A percentile compares a stretch with the other conserved stretches of the same genome.
Conservation (phyloP, 2,329 filamentous ascomycete species). For the Ceratocystis alfenasii region DNA sequence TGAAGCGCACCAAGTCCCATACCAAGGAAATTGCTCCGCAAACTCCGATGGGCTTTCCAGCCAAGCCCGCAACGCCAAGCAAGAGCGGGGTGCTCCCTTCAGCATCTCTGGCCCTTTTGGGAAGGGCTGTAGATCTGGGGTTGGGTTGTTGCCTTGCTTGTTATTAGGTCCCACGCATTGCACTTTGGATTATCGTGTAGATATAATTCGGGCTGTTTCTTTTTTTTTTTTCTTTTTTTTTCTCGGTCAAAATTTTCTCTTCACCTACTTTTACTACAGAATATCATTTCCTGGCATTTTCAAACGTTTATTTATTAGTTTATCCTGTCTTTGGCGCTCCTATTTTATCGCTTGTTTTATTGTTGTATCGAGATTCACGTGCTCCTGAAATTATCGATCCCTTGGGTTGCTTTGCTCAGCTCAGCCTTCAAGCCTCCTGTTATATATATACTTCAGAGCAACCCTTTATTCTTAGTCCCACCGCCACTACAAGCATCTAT, state of each 20-base stretch:
- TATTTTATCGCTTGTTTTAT: neutral
- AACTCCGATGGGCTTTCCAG: neutral
- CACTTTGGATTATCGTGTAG: neutral
- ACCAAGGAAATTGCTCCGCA: neutral
- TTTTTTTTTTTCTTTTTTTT: neutral
- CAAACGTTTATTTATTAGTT: neutral
- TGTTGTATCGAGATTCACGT: neutral
- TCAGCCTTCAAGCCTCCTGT: neutral
- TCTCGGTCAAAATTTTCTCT: neutral
- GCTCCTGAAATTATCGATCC: neutral
- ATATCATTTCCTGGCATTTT: neutral
- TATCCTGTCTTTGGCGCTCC: neutral
- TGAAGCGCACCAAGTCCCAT: neutral
- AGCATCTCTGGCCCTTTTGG: neutral
- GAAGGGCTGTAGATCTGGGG: neutral
- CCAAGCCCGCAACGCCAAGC: neutral
- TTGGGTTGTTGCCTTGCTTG: slow-evolving; percentile 3
- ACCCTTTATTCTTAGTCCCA: neutral
- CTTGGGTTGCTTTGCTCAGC: neutral
- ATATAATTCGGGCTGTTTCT: neutral
- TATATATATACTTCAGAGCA: too few relatives aligned
- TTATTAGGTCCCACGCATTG: neutral
- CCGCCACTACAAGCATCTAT: neutral
- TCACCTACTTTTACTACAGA: neutral
- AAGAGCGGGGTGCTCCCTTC: neutral